Percentiles rank a stretch among this genome's conserved stretches.
phyloP scores from a whole-genome alignment of 257 asterid species.

The Solanum habrochaites region DNA sequence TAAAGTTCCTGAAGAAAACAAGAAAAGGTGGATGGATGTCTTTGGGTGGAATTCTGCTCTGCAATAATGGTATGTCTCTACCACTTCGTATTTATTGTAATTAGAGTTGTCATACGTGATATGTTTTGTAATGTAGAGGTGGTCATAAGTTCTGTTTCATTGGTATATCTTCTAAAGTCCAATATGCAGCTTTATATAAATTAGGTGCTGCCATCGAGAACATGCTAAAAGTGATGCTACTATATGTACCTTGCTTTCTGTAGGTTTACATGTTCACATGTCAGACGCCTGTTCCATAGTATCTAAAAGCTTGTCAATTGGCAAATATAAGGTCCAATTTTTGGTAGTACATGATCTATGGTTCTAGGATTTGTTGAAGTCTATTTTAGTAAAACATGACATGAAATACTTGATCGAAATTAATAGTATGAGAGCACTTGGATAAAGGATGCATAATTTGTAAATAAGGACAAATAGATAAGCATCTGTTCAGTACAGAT shows the following conservation, averaged over 20 bases:
- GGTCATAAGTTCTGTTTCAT: background rate
- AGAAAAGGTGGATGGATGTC: slow-evolving; percentile 98
- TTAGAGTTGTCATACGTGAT: background rate
- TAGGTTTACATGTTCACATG: background rate
- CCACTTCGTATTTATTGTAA: background rate
- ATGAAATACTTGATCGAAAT: background rate
- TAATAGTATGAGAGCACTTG: background rate
- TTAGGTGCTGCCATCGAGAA: background rate
- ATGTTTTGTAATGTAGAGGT: background rate
- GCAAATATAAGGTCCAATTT: background rate
- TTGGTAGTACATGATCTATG: background rate
- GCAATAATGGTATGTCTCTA: slow-evolving; percentile 64
- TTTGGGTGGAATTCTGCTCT: slow-evolving; percentile 84
- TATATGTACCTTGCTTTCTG: background rate
- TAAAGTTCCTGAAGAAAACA: slow-evolving; percentile 83
- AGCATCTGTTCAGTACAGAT: background rate
- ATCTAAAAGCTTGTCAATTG: background rate
- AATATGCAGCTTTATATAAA: background rate
- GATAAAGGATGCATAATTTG: background rate
- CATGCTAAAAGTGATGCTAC: background rate
- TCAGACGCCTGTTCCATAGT: background rate
- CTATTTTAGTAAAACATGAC: background rate
- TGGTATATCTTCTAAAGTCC: background rate
- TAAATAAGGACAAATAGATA: background rate
- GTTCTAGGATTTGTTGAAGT: background rate